Conservation (phyloP, 306 rosid genomes). For the Chamaecrista fasciculata region DNA sequence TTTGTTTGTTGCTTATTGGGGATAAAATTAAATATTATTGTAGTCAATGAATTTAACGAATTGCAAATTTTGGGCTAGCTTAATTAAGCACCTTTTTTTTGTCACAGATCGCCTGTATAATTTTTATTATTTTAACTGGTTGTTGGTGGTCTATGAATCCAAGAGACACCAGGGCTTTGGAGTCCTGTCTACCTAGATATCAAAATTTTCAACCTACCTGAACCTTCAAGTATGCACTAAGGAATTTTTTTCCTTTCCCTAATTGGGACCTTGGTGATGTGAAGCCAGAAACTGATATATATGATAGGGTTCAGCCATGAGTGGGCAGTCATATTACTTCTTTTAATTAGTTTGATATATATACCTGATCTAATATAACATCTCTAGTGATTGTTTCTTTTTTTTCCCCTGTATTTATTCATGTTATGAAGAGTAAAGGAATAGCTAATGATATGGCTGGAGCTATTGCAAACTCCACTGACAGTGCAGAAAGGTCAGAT, state of each 20-base stretch:
- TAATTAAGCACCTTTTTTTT: neutral
- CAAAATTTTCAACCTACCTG: neutral
- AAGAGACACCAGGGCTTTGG: neutral
- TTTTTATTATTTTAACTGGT: neutral
- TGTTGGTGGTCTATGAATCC: neutral
- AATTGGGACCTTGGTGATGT: neutral
- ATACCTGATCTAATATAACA: neutral
- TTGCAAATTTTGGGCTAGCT: neutral
- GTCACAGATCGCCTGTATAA: neutral
- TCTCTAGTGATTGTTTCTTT: constrained; percentile 23
- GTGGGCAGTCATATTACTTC: neutral
- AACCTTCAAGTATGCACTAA: neutral
- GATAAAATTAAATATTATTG: neutral
- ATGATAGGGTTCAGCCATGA: constrained; percentile 13
- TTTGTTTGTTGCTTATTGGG: constrained; percentile 15
- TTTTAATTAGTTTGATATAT: neutral
- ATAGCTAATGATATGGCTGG: constrained; percentile 51
- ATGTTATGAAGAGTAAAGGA: constrained; percentile 62
- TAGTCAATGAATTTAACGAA: neutral
- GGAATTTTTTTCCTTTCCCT: neutral
- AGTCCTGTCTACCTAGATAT: neutral
- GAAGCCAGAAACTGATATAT: neutral
- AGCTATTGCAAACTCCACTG: constrained; percentile 46
- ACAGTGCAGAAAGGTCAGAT: constrained; percentile 49
- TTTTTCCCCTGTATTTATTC: constrained; percentile 18